Percentiles rank a stretch among this genome's conserved stretches.
Evolutionary conservation across 2,329 filamentous ascomycete species (phyloP).

Genomic region (Juglanconis oblonga): DNA sequence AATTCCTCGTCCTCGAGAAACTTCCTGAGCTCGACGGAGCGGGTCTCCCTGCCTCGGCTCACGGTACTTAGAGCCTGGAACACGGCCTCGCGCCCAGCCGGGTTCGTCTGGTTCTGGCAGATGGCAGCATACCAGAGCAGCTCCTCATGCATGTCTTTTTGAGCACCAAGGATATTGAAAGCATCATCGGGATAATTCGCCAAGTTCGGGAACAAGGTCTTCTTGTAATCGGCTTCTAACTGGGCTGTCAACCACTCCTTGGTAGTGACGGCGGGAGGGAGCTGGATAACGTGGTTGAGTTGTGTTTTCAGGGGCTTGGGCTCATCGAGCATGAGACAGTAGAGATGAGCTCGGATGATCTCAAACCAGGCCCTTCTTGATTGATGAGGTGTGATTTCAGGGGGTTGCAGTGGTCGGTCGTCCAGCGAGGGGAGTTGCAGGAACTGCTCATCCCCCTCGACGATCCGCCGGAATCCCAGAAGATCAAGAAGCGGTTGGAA

Average conservation of each 20-base stretch:
- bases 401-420: neutral
- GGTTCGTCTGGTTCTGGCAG: slow-evolving; percentile 24
- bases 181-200: slow-evolving; percentile 12
- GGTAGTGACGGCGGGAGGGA: slow-evolving; percentile 3
- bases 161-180: slow-evolving; percentile 24
- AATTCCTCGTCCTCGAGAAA: slow-evolving; percentile 15
- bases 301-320: neutral
- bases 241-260: neutral
- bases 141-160: slow-evolving; percentile 22
- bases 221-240: slow-evolving; percentile 13
- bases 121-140: slow-evolving; percentile 26
- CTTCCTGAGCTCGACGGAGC: slow-evolving; percentile 12
- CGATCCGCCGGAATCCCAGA: slow-evolving; percentile 8
- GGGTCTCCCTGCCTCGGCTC: slow-evolving; percentile 21
- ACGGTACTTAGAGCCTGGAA: slow-evolving; percentile 22
- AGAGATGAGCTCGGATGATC: slow-evolving; percentile 12
- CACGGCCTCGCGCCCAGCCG: slow-evolving; percentile 13
- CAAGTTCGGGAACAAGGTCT: slow-evolving; percentile 6
- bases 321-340: slow-evolving; percentile 13
- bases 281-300: slow-evolving; percentile 3
- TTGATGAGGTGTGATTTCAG: neutral
- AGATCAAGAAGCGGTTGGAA: slow-evolving; percentile 6
- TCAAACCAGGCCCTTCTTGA: slow-evolving; percentile 17
- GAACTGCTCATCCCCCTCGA: slow-evolving; percentile 8
- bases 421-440: slow-evolving; percentile 10